Evolutionary conservation across 352 stramenopile genomes (phyloP), one percentile per base, ranked within the genome.

Genomic region (Globisporangium nunn): DNA sequence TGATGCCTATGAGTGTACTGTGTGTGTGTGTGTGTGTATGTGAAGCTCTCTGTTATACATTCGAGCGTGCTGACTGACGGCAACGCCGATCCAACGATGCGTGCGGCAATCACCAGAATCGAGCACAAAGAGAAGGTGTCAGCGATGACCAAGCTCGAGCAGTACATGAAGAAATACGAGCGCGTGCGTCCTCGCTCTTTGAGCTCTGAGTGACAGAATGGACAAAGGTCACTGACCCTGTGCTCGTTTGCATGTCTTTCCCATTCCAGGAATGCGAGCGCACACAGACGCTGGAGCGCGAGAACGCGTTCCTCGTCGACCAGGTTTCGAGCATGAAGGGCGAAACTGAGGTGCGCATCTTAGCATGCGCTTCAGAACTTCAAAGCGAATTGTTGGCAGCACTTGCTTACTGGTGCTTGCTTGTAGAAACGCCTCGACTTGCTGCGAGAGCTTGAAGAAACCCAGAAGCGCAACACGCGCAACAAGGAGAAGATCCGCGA

Each of bases 81-180:
- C 8, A 33, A 4, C 8, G 3, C 45, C 12, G 18, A 49, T 49
- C 5, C 11, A 28, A 50, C 45, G 10, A 2, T 39, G 28, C 17
- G 5, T 33, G 41, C 28, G 41, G 6, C 11, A 23, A 14, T 1
- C n/a, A 17, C 50, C 52, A 84, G 71, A 52, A 59, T 78, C 23
- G 72, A 85, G 54, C 70, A 89, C 62, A 89, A 88, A 57, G 81
- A 91, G 50, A 85, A 81, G 56, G 63, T 92, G 18, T 74, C 74
- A 4, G 70, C 74, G 3, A 67, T 67, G 1, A 88, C 72, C 7
- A 86, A 85, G 53, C 64, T 92, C 28, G 78, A 91, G 48, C 82
- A 92, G 60, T 89, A 87, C 52, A 74, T 88, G 55, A 86, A 88
- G 54, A 92, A 89, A 51, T 88, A 91, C 50, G 78, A 93, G 56